Evolutionary conservation across 495 filamentous ascomycete genomes (phyloP).

Genomic region (Hypomontagnella monticulosa): DNA sequence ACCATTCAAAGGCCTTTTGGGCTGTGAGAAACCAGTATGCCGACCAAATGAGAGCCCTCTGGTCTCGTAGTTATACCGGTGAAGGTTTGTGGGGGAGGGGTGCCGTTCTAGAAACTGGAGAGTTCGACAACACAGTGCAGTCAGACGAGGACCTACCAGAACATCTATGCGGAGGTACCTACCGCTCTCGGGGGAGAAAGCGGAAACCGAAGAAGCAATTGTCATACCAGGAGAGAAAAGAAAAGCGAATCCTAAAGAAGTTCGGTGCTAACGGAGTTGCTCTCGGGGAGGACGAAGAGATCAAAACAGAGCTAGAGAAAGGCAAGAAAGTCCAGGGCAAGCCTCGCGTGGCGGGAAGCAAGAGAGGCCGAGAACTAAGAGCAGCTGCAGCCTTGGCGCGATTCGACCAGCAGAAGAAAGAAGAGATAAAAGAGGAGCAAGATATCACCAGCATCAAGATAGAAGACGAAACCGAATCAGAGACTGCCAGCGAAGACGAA

Average conservation of each 20-base stretch:
- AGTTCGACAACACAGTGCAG: constrained; percentile 63
- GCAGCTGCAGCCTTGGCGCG: constrained; percentile 80
- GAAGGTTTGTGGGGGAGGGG: constrained; percentile 83
- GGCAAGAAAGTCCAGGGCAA: constrained; percentile 68
- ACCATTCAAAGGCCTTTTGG: constrained; percentile 79
- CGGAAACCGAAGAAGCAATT: constrained; percentile 62
- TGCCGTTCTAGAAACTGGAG: constrained; percentile 64
- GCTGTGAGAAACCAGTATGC: constrained; percentile 73
- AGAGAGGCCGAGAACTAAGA: constrained; percentile 75
- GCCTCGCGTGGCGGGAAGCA: constrained; percentile 75
- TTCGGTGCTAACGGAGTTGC: constrained; percentile 74
- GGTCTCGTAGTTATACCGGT: constrained; percentile 72
- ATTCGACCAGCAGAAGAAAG: constrained; percentile 68
- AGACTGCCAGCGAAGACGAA: constrained; percentile 50
- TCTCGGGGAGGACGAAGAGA: constrained; percentile 71
- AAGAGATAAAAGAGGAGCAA: constrained; percentile 44
- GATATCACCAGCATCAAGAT: constrained; percentile 49
- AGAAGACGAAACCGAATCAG: constrained; percentile 45
- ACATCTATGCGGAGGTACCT: constrained; percentile 76
- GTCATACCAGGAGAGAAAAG: constrained; percentile 69
- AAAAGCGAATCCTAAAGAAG: constrained; percentile 74
- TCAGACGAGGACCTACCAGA: constrained; percentile 65
- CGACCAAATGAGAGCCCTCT: constrained; percentile 68
- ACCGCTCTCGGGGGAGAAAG: constrained; percentile 62
- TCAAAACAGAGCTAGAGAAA: constrained; percentile 70